These are phyloP conservation scores for Giardia muris DNA, from an alignment of 208 protist genomes.

Conservation along the genomic window DNA sequence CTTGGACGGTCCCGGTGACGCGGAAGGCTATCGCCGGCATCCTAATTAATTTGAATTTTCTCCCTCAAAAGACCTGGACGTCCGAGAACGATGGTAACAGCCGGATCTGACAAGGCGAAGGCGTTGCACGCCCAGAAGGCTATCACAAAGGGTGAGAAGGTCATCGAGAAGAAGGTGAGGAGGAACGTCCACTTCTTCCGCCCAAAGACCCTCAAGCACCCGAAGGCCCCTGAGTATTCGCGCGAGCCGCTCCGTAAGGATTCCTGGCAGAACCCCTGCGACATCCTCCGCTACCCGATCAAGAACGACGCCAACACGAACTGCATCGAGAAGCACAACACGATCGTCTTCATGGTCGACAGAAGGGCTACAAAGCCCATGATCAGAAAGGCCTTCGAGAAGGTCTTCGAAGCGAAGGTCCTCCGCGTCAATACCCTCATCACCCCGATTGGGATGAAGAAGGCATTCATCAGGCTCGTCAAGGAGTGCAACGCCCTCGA, in stretches of 20 bases:
- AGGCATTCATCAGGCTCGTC: conserved; percentile 33
- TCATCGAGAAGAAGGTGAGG: not conserved
- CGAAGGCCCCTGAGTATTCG: conserved; percentile 16
- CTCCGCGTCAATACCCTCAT: conserved; percentile 94
- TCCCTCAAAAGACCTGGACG: not conserved
- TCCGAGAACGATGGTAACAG: not conserved
- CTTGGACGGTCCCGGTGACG: not conserved
- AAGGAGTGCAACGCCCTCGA: conserved; percentile 21
- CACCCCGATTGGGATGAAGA: conserved; percentile 42
- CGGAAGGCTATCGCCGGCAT: not conserved
- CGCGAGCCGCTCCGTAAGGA: not conserved
- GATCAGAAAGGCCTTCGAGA: conserved; percentile 87
- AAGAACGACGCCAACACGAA: conserved; percentile 93
- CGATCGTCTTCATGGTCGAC: conserved; percentile 94
- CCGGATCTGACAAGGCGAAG: not conserved
- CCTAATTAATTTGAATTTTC: not conserved
- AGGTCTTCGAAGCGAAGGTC: conserved; percentile 84
- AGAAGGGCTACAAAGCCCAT: conserved; percentile 80
- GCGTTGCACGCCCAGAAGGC: not conserved
- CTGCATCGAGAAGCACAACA: conserved; percentile 99
- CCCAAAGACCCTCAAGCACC: conserved; percentile 20
- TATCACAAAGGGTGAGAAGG: not conserved
- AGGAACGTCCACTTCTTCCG: not conserved
- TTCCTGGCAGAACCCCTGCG: conserved; percentile 56
- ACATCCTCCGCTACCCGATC: conserved; percentile 81